Evolutionary conservation across 148 eudicot genomes (phyloP), one percentile per base, ranked within the genome.

Genomic region (Chenopodium formosanum): DNA sequence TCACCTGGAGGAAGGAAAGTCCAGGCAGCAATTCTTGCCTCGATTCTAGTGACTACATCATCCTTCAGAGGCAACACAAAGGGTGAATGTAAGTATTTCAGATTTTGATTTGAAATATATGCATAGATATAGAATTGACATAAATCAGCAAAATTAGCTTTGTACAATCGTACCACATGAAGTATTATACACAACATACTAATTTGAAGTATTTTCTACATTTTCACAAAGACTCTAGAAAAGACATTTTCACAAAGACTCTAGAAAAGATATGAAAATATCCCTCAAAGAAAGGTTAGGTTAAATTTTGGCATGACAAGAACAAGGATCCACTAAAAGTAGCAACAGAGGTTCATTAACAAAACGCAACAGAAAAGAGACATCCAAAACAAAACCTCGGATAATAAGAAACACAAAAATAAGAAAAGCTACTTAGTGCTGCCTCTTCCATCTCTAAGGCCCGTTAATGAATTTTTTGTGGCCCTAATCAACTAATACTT

Each of bases 1-100:
- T 82, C 82, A 95, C 98, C 98, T 85, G 34, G 67, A 7, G 98
- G 98, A 82, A 94, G 93, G 86, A 96, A 94, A 50, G 98, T 92
- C 99, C 98, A 96, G 34, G 95, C 92, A 53, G 95, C 93, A 83
- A 96, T 91, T 86, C 90, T 89, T 27, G 86, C 87, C 89, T 96
- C 99, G 31, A 94, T 81, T 22, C 84, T 80, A 11, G 94, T 88
- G 71, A 96, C 91, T 10, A 94, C 82, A 60, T 91, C 92, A 79
- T 96, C 98, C 99, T 94, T 72, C 72, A 86, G 27, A 77, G 77
- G 77, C 40, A 53, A 25, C 70, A 50, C 3, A 76, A 31, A 65
- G 34, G 22, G 2, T 2, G 25, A 70, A 25, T 1, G 53, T 22
- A 66, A 74, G 44, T 14, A 37, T 73, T 73, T 64, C 46, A 19